A percentile compares a stretch with the other conserved stretches of the same genome.
phyloP scores from a whole-genome alignment of 2,329 filamentous ascomycete species.

The Sclerotinia spermophila region DNA sequence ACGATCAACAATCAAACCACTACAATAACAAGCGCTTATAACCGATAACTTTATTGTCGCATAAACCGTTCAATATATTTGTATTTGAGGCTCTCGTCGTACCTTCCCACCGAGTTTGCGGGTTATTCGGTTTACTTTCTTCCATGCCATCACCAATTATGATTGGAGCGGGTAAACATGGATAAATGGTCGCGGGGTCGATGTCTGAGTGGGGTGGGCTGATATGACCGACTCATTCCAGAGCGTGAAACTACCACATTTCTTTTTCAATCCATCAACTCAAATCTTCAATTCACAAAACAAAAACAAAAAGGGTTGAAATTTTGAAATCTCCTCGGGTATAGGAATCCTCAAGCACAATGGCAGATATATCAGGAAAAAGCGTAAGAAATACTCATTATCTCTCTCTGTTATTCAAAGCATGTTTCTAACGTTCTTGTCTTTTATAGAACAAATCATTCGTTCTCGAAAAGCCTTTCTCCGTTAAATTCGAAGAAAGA shows the following conservation, averaged over 20 bases:
- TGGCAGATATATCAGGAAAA: slow-evolving; percentile 24
- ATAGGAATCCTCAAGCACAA: slow-evolving; percentile 6
- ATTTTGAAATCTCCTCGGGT: background rate
- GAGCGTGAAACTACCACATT: slow-evolving; percentile 8
- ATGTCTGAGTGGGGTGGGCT: slow-evolving; percentile 22
- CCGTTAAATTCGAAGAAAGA: slow-evolving; percentile 37
- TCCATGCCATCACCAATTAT: background rate
- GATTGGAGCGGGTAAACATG: slow-evolving; percentile 32
- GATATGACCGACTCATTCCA: slow-evolving; percentile 9
- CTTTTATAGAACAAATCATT: slow-evolving; percentile 39
- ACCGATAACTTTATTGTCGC: background rate
- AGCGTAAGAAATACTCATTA: slow-evolving; percentile 18
- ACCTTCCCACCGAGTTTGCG: background rate
- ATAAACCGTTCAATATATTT: background rate
- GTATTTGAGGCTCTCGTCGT: background rate
- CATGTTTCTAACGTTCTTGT: slow-evolving; percentile 12
- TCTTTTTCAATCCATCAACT: background rate
- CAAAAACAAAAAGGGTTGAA: background rate
- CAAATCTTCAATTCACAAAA: background rate
- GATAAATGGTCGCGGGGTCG: slow-evolving; percentile 21
- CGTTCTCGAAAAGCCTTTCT: slow-evolving; percentile 38
- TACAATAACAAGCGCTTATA: background rate
- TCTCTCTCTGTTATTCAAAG: background rate
- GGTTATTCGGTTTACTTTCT: background rate
- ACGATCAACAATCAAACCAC: background rate